These are phyloP conservation scores for Leishmania braziliensis DNA, from an alignment of 208 protist species.

Conservation along the genomic window DNA sequence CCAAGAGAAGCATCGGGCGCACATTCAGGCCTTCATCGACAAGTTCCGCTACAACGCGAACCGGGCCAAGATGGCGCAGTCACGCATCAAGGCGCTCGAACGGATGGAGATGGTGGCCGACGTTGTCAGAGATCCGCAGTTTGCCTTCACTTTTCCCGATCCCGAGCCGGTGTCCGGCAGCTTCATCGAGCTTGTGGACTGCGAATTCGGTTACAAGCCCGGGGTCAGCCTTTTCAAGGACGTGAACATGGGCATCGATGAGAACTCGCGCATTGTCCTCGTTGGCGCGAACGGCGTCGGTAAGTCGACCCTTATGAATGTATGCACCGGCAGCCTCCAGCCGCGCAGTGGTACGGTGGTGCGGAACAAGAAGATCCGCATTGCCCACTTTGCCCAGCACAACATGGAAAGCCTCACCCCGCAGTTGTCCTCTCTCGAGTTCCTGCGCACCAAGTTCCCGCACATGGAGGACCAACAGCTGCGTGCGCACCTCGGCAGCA, in stretches of 20 bases:
- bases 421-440: constrained; percentile 91
- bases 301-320: constrained; percentile 96
- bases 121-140: constrained; percentile 87
- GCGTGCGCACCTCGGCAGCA: constrained; percentile 90
- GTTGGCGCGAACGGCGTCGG: constrained; percentile 93
- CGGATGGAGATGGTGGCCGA: constrained; percentile 89
- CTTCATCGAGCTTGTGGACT: constrained; percentile 87
- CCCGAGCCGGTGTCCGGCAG: constrained; percentile 80
- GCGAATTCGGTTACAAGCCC: constrained; percentile 93
- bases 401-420: constrained; percentile 93
- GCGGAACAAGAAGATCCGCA: constrained; percentile 86
- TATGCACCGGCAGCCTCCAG: constrained; percentile 85
- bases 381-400: constrained; percentile 94
- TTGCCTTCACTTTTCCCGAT: constrained; percentile 92
- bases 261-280: constrained; percentile 88
- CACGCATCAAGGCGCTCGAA: constrained; percentile 94
- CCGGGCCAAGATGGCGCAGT: constrained; percentile 94
- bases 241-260: constrained; percentile 92
- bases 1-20: constrained; percentile 88
- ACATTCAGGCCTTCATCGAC: constrained; percentile 96
- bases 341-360: constrained; percentile 81
- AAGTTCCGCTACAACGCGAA: constrained; percentile 92
- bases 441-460: constrained; percentile 86
- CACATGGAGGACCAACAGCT: constrained; percentile 80
- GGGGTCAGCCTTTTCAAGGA: constrained; percentile 87